Base-by-base conservation (phyloP, 352 stramenopile species). In the Globisporangium apiculatum region DNA sequence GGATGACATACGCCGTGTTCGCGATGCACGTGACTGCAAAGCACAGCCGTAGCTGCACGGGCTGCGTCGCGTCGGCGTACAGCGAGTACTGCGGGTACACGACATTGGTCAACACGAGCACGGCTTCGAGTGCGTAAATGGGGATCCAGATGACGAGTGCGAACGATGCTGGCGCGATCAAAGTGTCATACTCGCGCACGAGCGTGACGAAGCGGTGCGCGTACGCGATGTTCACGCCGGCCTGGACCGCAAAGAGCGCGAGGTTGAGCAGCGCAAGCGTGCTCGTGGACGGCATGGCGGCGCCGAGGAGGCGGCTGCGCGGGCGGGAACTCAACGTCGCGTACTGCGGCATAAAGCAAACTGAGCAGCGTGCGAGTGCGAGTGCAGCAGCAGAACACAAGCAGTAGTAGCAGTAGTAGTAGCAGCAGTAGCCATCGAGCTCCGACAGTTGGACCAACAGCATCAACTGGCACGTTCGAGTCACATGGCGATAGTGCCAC, bases 1-100 rank as follows among this genome's bases (percentile, higher is more conserved):
- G 55, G 47, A 90, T 57, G 11, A 92, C 65, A 79, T 79, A 92
- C 35, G 67, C 65, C 17, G 69, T 76, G 66, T 92, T 90, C 43
- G 81, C 67, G 12, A 90, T 60, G 53, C 78, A 92, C 5, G 82
- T 77, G 6, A 79, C 38, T 3, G 76, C 76, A 48, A 92, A 92
- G 56, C 73, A 89, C 47, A 67, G 53, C 12, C 82, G 79, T 50
- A 92, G 66, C 37, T 87, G 79, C 37, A 51, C 67, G 7, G 82
- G 82, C 49, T 87, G 76, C 51, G 71, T 86, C 42, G 82, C 76
- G 45, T 92, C 76, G 7, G 74, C 78, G 56, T 87, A 92, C 48
- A 92, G 75, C 36, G 82, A 89, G 55, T 75, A 70, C 31, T 79
- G 62, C 14, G 82, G 79, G 41, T 75, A 72, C 5, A 89, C 69